Evolutionary conservation across 1,284 basidiomycete genomes (phyloP), one percentile per base, ranked within the genome.

Genomic region (Sporisorium sorghi): DNA sequence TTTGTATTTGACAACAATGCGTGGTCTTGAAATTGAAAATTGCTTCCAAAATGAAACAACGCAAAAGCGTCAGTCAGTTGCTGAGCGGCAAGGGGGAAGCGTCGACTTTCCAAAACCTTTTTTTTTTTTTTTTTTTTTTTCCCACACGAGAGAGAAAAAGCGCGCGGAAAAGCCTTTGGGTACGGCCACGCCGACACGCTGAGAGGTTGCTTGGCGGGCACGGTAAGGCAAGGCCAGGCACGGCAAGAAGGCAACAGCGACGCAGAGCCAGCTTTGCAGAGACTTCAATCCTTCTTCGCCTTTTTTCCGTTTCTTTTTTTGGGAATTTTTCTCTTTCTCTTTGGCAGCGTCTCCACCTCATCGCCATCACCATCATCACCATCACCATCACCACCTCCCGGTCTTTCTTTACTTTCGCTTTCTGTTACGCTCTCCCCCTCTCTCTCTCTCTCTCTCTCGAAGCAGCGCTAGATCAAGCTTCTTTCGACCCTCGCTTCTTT

Each of bases 301-400:
- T 44, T n/a, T 21, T 33, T 35, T 26, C 11, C 7, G 15, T 32
- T 49, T 26, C 11, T 14, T 23, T 32, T 49, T 49, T 49, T 35
- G 21, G 35, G 49, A 33, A 7, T 39, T 50, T 19, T 7, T 30
- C 28, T n/a, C 43, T 24, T 24, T 5, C 17, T 46, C 11, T 14
- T 14, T 37, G 35, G n/a, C 48, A 23, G 21, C 48, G 23, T 24
- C 49, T 50, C 49, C 49, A 50, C 33, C 49, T 50, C 49, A 37
- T 26, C 47, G 14, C 30, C 21, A 8, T 30, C 28, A 30, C 28
- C 5, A 30, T 30, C 28, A 5, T 30, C 28, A 5, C 9, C 28
- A 5, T 30, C 28, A 5, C 26, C 23, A 5, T 12, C 50, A 24
- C 14, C 49, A 28, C 28, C 26, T 17, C n/a, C 10, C 44, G 2